These are phyloP conservation scores for Castanea sativa DNA, from an alignment of 306 rosid species.

Conservation along the genomic window DNA sequence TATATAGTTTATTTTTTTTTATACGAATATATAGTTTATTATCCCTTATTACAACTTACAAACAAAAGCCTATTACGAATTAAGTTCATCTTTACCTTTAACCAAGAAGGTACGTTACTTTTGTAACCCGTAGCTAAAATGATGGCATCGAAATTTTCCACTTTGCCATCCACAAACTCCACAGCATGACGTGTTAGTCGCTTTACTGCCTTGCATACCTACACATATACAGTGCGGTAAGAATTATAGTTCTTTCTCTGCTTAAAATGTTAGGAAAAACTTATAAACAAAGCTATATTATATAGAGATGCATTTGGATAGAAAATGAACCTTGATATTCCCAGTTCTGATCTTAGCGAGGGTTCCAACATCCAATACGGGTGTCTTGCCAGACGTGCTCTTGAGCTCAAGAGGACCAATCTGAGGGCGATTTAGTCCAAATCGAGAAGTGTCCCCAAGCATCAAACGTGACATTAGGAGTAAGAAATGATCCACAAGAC, in stretches of 20 bases:
- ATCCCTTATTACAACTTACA: too few species aligned
- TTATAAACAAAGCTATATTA: background rate
- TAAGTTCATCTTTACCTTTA: slow-evolving; percentile 43
- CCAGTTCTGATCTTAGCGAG: slow-evolving; percentile 71
- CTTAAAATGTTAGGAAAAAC: background rate
- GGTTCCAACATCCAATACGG: slow-evolving; percentile 94
- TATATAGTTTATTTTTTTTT: too few species aligned
- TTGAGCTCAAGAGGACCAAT: slow-evolving; percentile 88
- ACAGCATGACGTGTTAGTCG: slow-evolving; percentile 51
- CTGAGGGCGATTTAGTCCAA: slow-evolving; percentile 75
- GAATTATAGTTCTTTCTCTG: background rate
- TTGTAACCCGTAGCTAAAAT: slow-evolving; percentile 79
- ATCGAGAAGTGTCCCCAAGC: slow-evolving; percentile 81
- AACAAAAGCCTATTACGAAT: background rate
- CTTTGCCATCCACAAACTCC: slow-evolving; percentile 75
- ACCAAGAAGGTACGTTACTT: slow-evolving; percentile 84
- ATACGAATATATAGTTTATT: too few species aligned
- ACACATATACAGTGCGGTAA: background rate
- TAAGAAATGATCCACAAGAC: slow-evolving; percentile 74
- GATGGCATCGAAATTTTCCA: slow-evolving; percentile 67
- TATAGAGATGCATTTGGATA: background rate
- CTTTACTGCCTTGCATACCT: slow-evolving; percentile 73
- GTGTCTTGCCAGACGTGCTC: slow-evolving; percentile 74
- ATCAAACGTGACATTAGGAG: slow-evolving; percentile 67
- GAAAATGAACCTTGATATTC: slow-evolving; percentile 60